Conservation (phyloP, 1,284 basidiomycete genomes). For the Ustilago shanxiensis region DNA sequence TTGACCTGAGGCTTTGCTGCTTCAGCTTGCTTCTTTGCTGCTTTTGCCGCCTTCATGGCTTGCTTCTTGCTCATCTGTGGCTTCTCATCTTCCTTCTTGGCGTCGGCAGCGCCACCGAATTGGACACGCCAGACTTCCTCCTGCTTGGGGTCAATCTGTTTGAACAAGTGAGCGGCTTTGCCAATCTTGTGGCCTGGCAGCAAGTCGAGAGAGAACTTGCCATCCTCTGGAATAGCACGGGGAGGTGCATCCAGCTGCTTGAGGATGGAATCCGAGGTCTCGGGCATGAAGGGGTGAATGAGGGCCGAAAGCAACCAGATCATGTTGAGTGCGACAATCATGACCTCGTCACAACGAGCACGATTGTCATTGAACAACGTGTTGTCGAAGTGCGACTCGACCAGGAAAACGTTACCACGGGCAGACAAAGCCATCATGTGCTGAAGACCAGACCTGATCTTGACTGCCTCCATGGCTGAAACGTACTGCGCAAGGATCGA, state of each 20-base stretch:
- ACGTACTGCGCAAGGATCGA: constrained; percentile 83
- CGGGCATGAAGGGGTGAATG: constrained; percentile 96
- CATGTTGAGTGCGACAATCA: constrained; percentile 88
- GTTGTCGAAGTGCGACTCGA: constrained; percentile 91
- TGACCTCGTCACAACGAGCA: constrained; percentile 86
- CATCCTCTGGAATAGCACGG: constrained; percentile 75
- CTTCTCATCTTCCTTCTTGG: constrained; percentile 38
- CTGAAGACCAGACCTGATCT: constrained; percentile 87
- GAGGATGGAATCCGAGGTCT: constrained; percentile 84
- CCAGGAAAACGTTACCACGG: constrained; percentile 94
- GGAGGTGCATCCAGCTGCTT: constrained; percentile 90
- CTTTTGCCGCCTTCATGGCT: constrained; percentile 66
- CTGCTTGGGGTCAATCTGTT: constrained; percentile 91
- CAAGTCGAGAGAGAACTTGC: constrained; percentile 79
- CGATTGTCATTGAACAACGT: constrained; percentile 85
- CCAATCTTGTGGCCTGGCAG: constrained; percentile 88
- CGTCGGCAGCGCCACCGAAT: constrained; percentile 78
- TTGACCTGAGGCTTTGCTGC: constrained; percentile 50
- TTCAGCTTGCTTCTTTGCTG: constrained; percentile 59
- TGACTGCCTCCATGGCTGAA: constrained; percentile 89
- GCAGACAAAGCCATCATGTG: constrained; percentile 90
- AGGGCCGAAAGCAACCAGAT: constrained; percentile 90
- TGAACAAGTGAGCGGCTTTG: constrained; percentile 90
- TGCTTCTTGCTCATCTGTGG: constrained; percentile 67
- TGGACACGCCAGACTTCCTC: constrained; percentile 83